Base-by-base conservation (phyloP, 2,329 filamentous ascomycete genomes). In the Fusarium verticillioides region DNA sequence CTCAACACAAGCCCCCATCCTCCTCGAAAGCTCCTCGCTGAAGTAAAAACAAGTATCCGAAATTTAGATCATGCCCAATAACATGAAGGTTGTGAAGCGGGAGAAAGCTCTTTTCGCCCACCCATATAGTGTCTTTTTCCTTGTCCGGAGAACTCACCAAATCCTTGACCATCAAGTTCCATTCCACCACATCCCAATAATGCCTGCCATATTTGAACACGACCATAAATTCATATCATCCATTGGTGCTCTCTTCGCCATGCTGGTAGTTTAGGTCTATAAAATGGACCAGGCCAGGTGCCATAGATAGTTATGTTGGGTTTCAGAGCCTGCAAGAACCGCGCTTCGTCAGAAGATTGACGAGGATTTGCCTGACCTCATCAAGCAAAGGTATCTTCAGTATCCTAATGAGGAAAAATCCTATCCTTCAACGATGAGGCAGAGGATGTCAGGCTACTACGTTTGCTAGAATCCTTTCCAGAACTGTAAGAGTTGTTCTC, bases 371-470 rank as follows among this genome's bases (percentile, higher is more conserved):
- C 23, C 28, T 40, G 30, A 12, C 21, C 18, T 16, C 47, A 46
- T 16, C 49, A 21, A 39, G 26, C 13, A 34, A 21, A 23, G 7
- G 3, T 34, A 30, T n/a, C 34, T 46, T 34, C 13, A 19, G 58
- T 34, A 37, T 39, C 26, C 61, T 66, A 77, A 43, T 70, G 70
- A 42, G 75, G 70, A 43, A 79, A 79, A 34, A 78, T 70, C 37
- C 63, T 66, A 47, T 79, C 77, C 46, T 76, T 78, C 47, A 79
- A 65, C 13, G 77, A 78, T 32, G 77, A 74, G 21, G 69, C 70
- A 34, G 78, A 74, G 9, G 76, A 77, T 18, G 72, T 66, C 39
- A 75, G 63, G 50, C 75, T 78, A 53, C 63, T 77, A 42, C 76
- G 75, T 65, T 74, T 75, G 34, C 59, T 67, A 18, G 73, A 67